phyloP scores from a whole-genome alignment of 2,329 filamentous ascomycete genomes.

The Pseudocercospora crystallina region DNA sequence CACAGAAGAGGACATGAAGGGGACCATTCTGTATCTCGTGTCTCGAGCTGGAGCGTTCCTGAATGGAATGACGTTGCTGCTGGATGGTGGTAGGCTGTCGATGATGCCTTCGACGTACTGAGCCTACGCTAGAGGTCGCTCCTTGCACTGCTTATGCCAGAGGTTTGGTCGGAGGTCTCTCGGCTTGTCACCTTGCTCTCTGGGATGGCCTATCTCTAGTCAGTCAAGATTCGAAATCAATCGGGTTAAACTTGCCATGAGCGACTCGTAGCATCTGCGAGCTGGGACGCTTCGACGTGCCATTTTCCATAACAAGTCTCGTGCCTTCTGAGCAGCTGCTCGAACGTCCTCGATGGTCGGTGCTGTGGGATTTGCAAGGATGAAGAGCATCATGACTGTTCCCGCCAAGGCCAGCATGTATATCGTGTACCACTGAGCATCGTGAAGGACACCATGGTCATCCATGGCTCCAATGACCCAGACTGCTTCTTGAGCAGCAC shows the following conservation, averaged over 20 bases:
- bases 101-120: constrained; percentile 23
- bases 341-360: constrained; percentile 19
- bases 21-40: constrained; percentile 64
- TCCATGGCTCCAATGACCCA: constrained; percentile 24
- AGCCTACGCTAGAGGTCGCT: not conserved
- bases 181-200: too few relatives aligned
- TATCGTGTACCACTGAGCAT: constrained; percentile 21
- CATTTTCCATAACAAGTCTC: constrained; percentile 10
- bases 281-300: too few relatives aligned
- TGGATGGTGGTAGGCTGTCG: constrained; percentile 63
- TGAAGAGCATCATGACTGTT: constrained; percentile 21
- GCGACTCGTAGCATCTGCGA: too few relatives aligned
- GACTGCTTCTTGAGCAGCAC: constrained; percentile 24
- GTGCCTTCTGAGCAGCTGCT: not conserved
- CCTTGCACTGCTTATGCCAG: not conserved
- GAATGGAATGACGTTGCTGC: constrained; percentile 63
- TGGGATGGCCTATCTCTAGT: too few relatives aligned
- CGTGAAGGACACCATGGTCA: constrained; percentile 18
- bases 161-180: not conserved
- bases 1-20: constrained; percentile 51
- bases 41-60: constrained; percentile 64
- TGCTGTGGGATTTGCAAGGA: constrained; percentile 16
- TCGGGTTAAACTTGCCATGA: too few relatives aligned
- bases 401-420: constrained; percentile 19
- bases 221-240: too few relatives aligned